Evolutionary conservation across 2,329 filamentous ascomycete genomes (phyloP).

Genomic region (Aspergillus quadrilineatus): DNA sequence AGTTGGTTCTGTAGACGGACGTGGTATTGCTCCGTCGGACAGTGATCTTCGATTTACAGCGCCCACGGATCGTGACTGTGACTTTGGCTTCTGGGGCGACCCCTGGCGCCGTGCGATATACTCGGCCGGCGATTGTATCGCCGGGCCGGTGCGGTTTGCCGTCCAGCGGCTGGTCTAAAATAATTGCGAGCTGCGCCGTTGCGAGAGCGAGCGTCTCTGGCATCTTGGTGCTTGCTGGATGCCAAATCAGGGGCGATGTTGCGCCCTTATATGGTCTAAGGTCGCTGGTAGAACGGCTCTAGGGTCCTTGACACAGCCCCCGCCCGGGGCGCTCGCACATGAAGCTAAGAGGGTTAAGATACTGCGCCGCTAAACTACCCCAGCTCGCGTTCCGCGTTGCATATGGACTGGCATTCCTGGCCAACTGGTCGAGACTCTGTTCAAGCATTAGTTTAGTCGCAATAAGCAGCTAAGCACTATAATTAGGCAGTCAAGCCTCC

Average conservation of each 20-base stretch:
- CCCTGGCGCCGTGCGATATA: background rate
- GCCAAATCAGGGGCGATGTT: background rate
- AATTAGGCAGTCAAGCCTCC: background rate
- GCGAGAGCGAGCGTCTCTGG: background rate
- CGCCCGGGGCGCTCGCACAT: background rate
- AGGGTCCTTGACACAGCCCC: background rate
- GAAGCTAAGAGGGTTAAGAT: background rate
- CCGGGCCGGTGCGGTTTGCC: background rate
- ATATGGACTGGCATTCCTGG: background rate
- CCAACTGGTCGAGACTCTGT: no score
- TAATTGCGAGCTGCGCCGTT: background rate
- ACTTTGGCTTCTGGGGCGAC: background rate
- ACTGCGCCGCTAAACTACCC: background rate
- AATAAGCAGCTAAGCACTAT: background rate
- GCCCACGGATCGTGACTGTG: background rate
- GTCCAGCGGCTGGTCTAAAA: background rate
- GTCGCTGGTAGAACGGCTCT: no score
- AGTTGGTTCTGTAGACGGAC: background rate
- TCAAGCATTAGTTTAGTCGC: background rate
- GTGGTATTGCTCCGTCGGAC: background rate
- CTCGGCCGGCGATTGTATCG: conserved; percentile 1
- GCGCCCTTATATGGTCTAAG: background rate
- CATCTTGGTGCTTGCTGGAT: background rate
- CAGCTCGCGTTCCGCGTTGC: background rate
- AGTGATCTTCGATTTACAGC: background rate